A percentile compares a stretch with the other conserved stretches of the same genome.
Conservation (phyloP, 2,329 filamentous ascomycete genomes). For the Monilinia fructigena region DNA sequence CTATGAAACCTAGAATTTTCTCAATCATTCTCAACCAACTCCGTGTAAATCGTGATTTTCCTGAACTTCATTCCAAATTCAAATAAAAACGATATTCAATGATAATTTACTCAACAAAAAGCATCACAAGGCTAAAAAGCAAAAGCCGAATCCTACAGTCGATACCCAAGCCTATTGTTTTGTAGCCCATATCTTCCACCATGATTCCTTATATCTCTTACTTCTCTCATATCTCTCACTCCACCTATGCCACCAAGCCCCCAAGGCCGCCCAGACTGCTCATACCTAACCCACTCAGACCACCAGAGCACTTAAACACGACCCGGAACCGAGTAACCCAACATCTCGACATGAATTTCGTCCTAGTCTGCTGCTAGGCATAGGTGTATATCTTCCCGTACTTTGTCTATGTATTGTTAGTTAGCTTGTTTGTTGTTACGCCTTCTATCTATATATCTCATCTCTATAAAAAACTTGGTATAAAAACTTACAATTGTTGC, state of each 20-base stretch:
- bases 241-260: not conserved
- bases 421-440: not conserved
- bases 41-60: not conserved
- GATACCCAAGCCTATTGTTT: constrained; percentile 8
- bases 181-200: constrained; percentile 13
- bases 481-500: constrained; percentile 16
- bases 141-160: not conserved
- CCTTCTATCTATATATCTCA: too few relatives aligned
- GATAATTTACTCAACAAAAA: not conserved
- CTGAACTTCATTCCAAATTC: not conserved
- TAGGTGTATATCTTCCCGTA: not conserved
- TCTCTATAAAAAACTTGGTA: not conserved
- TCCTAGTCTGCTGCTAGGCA: constrained; percentile 8
- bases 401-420: not conserved
- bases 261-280: not conserved
- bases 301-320: constrained; percentile 6
- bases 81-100: not conserved
- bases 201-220: constrained; percentile 13
- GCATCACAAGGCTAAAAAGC: not conserved
- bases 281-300: not conserved
- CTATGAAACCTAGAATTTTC: constrained; percentile 14
- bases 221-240: constrained; percentile 11
- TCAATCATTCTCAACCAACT: not conserved
- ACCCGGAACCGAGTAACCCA: constrained; percentile 7
- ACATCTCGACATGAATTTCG: constrained; percentile 17